A percentile compares a stretch with the other conserved stretches of the same genome.
phyloP scores from a whole-genome alignment of 306 rosid genomes.

The Leucaena leucocephala region DNA sequence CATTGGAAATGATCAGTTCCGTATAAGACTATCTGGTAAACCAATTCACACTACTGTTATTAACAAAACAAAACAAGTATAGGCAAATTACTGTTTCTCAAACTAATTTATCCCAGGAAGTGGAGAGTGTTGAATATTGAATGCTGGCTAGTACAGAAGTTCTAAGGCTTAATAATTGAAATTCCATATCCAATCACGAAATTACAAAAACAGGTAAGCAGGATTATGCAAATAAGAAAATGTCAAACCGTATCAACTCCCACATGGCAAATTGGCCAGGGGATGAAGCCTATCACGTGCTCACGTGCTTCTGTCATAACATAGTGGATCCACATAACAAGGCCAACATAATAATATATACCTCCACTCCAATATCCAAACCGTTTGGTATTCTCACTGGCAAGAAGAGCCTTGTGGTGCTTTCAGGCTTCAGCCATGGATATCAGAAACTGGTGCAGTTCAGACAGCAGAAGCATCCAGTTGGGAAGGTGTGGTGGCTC shows the following conservation, averaged over 20 bases:
- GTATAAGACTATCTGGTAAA: not conserved
- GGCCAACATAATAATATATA: not conserved
- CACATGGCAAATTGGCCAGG: conserved; percentile 38
- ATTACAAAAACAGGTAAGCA: not conserved
- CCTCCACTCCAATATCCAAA: not conserved
- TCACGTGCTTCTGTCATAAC: not conserved
- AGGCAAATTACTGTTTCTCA: not conserved
- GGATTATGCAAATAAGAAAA: not conserved
- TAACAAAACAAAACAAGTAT: not conserved
- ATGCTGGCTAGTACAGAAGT: not conserved
- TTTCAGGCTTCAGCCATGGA: conserved; percentile 38
- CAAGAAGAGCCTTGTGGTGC: not conserved
- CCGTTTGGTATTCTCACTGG: not conserved
- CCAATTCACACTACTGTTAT: not conserved
- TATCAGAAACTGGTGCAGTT: conserved; percentile 39
- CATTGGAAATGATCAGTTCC: not conserved
- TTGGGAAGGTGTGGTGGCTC: conserved; percentile 32
- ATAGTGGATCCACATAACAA: conserved; percentile 17
- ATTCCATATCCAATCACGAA: not conserved
- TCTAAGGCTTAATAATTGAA: not conserved
- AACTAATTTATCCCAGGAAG: not conserved
- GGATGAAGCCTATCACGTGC: conserved; percentile 31
- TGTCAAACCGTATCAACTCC: not conserved
- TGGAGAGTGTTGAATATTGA: not conserved
- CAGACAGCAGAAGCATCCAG: conserved; percentile 41